Conservation (phyloP, 164 flowering plant species). For the Vitis vinifera region DNA sequence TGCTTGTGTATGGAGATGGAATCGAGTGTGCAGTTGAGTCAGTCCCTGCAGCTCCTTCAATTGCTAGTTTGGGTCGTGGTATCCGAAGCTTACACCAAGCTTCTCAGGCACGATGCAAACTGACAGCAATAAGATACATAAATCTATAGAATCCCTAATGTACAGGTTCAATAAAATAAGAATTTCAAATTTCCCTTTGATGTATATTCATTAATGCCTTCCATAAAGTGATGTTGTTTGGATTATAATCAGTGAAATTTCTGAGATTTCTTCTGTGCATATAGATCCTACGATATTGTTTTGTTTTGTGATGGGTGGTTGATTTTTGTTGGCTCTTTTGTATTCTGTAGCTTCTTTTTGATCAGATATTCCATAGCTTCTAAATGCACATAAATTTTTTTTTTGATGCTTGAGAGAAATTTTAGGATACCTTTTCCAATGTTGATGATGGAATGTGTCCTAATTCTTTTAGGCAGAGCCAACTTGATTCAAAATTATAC, state of each 20-base stretch:
- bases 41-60: slow-evolving; percentile 70
- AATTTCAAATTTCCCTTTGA: no score
- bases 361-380: no score
- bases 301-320: no score
- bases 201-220: neutral
- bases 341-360: no score
- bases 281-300: neutral
- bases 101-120: slow-evolving; percentile 41
- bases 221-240: neutral
- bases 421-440: no score
- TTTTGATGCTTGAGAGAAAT: no score
- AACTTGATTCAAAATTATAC: no score
- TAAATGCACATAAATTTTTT: no score
- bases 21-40: slow-evolving; percentile 89
- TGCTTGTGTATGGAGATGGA: slow-evolving; percentile 64
- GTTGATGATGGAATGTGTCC: no score
- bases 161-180: slow-evolving; percentile 19
- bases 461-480: no score
- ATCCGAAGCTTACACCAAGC: slow-evolving; percentile 65
- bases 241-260: neutral
- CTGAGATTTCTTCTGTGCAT: slow-evolving; percentile 7
- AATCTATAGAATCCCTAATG: slow-evolving; percentile 64
- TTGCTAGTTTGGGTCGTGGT: slow-evolving; percentile 91
- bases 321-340: no score
- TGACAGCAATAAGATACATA: slow-evolving; percentile 53